Base-by-base conservation (phyloP, 352 stramenopile genomes). In the Nothophytophthora sp. region DNA sequence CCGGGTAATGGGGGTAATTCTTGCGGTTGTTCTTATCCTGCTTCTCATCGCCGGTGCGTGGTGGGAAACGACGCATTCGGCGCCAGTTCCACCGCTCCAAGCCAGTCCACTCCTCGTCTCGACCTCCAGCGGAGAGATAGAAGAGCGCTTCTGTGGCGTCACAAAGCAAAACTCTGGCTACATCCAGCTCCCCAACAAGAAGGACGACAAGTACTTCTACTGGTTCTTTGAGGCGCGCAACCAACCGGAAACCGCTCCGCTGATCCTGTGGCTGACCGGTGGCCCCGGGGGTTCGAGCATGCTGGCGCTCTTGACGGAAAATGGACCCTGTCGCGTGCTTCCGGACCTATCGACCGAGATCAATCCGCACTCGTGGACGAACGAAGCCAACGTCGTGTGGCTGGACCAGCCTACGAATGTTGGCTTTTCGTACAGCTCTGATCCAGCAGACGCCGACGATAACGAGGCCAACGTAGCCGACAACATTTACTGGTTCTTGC, bases 171-270 rank as follows among this genome's bases (percentile, higher is more conserved):
- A 86, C 33, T 66, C 76, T 0, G 76, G 73, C 2, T 88, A 84
- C 57, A 70, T 88, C 36, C 67, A 75, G 49, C 63, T 88, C 2
- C 53, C 73, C 40, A 81, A 85, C 69, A 85, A 84, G 59, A 60
- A 80, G 42, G 74, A 83, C 44, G 76, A 86, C 55, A 52, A 88
- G 32, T 90, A 90, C 59, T 88, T 88, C 51, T 90, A 86, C 40
- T 90, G 79, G 79, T 86, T 78, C 60, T 84, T 82, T 48, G 73
- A 85, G 55, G 88, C 79, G 0, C 65, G 73, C 15, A 62, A 53
- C 13, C 52, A 73, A 19, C 72, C 73, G 12, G 44, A 22, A 11
- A 83, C 42, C 2, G 79, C 86, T 50, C 79, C 79, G 13, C 60
- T 88, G 1, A 59, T 90, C 22, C 54, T 90, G 1, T 90, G 79